phyloP scores from a whole-genome alignment of 192 early-diverging fungal genomes.

The Chytriomyces sp. region DNA sequence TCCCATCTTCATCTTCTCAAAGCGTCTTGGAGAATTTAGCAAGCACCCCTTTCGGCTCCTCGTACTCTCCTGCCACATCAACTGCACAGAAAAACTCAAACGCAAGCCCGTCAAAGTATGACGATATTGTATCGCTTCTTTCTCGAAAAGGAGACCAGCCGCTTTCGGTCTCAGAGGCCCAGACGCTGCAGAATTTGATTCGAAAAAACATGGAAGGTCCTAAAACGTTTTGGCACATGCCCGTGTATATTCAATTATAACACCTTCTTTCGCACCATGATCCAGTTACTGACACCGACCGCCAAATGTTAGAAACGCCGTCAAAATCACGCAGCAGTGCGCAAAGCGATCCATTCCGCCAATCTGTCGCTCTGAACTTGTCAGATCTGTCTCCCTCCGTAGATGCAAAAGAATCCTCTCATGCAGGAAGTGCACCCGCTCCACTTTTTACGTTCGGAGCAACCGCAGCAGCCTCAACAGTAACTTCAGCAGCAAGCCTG shows the following conservation, averaged over 20 bases:
- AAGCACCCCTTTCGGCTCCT: not conserved
- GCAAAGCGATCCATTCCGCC: slow-evolving; percentile 4
- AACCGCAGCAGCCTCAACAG: not conserved
- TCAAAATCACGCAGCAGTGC: not conserved
- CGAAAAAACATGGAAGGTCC: slow-evolving; percentile 11
- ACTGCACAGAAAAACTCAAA: not conserved
- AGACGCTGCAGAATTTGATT: slow-evolving; percentile 9
- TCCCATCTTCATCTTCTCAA: not conserved
- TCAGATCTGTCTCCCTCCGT: not conserved
- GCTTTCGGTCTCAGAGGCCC: not conserved
- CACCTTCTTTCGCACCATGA: not conserved
- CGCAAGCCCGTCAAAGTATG: slow-evolving; percentile 19
- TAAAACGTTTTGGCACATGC: not conserved
- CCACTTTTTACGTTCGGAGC: slow-evolving; percentile 29
- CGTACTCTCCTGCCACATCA: not conserved
- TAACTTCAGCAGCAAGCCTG: not conserved
- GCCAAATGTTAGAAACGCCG: not conserved
- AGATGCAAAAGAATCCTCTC: not conserved
- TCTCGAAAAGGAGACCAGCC: slow-evolving; percentile 16
- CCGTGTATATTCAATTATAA: not conserved
- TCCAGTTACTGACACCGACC: not conserved
- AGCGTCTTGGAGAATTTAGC: not conserved
- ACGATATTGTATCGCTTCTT: slow-evolving; percentile 24
- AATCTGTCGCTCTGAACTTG: slow-evolving; percentile 13
- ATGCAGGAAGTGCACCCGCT: not conserved